Conservation (phyloP, 768 basidiomycete species). For the Suillus lakei region DNA sequence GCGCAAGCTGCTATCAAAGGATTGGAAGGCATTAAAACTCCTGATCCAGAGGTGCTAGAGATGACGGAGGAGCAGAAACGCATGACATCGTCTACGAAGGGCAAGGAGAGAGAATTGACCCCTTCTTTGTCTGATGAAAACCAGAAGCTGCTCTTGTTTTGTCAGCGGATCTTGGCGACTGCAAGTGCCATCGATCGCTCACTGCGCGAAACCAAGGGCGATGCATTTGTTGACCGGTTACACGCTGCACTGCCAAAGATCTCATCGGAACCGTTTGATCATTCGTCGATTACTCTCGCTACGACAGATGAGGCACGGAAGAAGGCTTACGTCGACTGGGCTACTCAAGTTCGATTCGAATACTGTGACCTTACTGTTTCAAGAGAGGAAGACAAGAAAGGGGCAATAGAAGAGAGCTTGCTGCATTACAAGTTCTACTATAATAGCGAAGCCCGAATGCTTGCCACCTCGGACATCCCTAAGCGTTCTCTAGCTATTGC, state of each 20-base stretch:
- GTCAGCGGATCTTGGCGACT: conserved; percentile 82
- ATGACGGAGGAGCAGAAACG: conserved; percentile 92
- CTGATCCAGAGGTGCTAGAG: conserved; percentile 56
- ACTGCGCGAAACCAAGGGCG: conserved; percentile 87
- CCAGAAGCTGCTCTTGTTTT: conserved; percentile 77
- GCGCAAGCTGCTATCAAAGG: conserved; percentile 92
- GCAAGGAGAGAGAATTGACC: conserved; percentile 53
- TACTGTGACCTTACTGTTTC: conserved; percentile 84
- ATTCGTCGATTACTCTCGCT: conserved; percentile 41
- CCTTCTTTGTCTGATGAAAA: conserved; percentile 70
- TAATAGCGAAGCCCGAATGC: conserved; percentile 83
- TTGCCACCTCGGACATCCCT: conserved; percentile 84
- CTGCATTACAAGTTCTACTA: conserved; percentile 85
- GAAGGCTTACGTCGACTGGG: conserved; percentile 85
- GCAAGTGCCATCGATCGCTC: conserved; percentile 88
- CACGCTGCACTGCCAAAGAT: conserved; percentile 79
- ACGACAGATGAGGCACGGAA: conserved; percentile 68
- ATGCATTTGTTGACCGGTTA: conserved; percentile 80
- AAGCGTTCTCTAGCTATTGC: conserved; percentile 94
- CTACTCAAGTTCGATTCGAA: conserved; percentile 79
- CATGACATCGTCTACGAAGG: conserved; percentile 74
- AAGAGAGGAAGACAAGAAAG: conserved; percentile 17
- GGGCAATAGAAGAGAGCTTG: conserved; percentile 43
- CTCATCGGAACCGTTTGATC: conserved; percentile 53
- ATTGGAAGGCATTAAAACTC: conserved; percentile 64